Evolutionary conservation across 2,329 filamentous ascomycete genomes (phyloP).

Genomic region (Xylariales sp.): DNA sequence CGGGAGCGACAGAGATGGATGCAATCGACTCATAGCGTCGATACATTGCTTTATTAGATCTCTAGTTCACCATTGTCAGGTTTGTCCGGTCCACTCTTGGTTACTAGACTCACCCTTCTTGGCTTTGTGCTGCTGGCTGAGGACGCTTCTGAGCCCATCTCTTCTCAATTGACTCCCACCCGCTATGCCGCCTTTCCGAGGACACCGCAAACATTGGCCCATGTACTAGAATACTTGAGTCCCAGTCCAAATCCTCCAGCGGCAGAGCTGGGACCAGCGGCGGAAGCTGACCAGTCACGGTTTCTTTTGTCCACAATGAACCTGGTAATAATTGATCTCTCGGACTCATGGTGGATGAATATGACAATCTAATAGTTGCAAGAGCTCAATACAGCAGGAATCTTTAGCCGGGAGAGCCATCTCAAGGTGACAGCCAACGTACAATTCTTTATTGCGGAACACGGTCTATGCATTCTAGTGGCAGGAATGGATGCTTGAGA

Average conservation of each 20-base stretch:
- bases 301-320: conserved; percentile 8
- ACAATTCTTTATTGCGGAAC: no score
- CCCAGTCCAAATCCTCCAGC: conserved; percentile 19
- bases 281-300: conserved; percentile 5
- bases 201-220: conserved; percentile 7
- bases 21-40: conserved; percentile 14
- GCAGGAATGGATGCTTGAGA: no score
- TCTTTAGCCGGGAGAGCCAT: no score
- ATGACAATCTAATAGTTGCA: no score
- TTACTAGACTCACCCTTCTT: not conserved
- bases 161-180: conserved; percentile 22
- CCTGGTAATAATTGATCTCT: conserved; percentile 2
- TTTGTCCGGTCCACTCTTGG: no score
- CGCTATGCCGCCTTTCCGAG: conserved; percentile 21
- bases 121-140: not conserved
- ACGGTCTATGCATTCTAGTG: no score
- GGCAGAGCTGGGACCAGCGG: conserved; percentile 7
- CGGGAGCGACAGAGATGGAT: conserved; percentile 21
- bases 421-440: no score
- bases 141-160: conserved; percentile 13
- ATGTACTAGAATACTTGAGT: conserved; percentile 17
- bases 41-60: conserved; percentile 8
- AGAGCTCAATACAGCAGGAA: no score
- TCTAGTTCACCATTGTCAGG: not conserved
- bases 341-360: not conserved